Evolutionary conservation across 805 yeast species (phyloP), one percentile per base, ranked within the genome.

Genomic region (Monosporozyma solicola): DNA sequence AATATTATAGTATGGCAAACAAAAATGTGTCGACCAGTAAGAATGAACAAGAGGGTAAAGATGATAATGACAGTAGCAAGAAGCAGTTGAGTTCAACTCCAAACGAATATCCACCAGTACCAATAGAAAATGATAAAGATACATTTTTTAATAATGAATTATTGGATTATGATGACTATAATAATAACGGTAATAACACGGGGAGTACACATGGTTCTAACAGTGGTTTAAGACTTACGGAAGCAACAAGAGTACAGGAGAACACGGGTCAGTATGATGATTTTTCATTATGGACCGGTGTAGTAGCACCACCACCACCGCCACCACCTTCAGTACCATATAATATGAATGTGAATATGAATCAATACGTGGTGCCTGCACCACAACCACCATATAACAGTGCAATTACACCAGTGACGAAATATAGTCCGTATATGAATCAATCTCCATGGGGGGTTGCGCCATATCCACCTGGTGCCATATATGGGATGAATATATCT

Each of bases 1-100:
- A 63, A 39, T 59, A 54, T 46, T 64, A 64, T 52, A 55, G 54
- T 20, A 22, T 20, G 15, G 20, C 5, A 16, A 32, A 31, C 32
- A 33, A 46, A 29, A n/a, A 15, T 31, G 15, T 2, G 13, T 6
- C 4, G 6, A 43, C 32, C 24, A 20, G 20, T 41, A 41, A 41
- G 5, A 41, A 41, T 41, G 39, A 35, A 13, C 39, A 13, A 15
- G 5, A 32, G 2, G 7, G 39, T 35, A 35, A 35, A 15, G 16
- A 15, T 35, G 15, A 35, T 35, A 35, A 15, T 35, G 15, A 5
- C 15, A 35, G 7, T 27, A 27, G 29, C 7, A 27, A 35, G n/a
- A 35, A 5, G 6, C n/a, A 11, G 15, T 15, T 2, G 15, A 15
- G 16, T 4, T 35, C 39, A 35, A 15, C 13, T 35, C 7, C 11